A percentile compares a stretch with the other conserved stretches of the same genome.
Conservation (phyloP, 1,284 basidiomycete genomes). For the Trichosporon sp. region DNA sequence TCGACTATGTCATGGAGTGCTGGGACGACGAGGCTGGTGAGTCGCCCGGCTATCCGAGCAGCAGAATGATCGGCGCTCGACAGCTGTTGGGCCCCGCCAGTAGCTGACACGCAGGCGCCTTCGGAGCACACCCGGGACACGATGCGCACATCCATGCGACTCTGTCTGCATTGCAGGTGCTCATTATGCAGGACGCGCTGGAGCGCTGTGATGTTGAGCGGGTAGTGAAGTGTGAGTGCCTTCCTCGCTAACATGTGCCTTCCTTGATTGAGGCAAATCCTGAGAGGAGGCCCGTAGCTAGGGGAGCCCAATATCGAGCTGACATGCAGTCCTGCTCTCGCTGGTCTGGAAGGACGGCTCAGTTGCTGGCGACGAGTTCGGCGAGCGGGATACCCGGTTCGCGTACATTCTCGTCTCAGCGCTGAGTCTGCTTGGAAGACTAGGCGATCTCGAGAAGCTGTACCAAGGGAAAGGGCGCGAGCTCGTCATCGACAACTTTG, state of each 20-base stretch:
- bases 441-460: conserved; percentile 53
- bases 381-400: conserved; percentile 90
- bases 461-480: conserved; percentile 54
- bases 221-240: conserved; percentile 66
- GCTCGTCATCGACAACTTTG: conserved; percentile 67
- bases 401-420: conserved; percentile 77
- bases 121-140: conserved; percentile 86
- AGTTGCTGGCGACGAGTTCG: conserved; percentile 83
- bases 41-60: conserved; percentile 25
- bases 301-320: background rate
- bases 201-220: conserved; percentile 62
- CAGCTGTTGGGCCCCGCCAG: background rate
- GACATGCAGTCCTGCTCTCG: conserved; percentile 63
- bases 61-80: conserved; percentile 10
- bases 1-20: conserved; percentile 86
- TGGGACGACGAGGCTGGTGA: conserved; percentile 84
- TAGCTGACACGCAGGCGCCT: conserved; percentile 60
- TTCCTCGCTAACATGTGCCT: too few species aligned
- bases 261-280: too few species aligned
- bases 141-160: conserved; percentile 86
- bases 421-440: conserved; percentile 70
- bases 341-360: conserved; percentile 75
- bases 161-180: conserved; percentile 84
- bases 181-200: conserved; percentile 76
- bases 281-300: background rate